phyloP scores from a whole-genome alignment of 2,329 filamentous ascomycete genomes.

The Pyrenophora graminea region DNA sequence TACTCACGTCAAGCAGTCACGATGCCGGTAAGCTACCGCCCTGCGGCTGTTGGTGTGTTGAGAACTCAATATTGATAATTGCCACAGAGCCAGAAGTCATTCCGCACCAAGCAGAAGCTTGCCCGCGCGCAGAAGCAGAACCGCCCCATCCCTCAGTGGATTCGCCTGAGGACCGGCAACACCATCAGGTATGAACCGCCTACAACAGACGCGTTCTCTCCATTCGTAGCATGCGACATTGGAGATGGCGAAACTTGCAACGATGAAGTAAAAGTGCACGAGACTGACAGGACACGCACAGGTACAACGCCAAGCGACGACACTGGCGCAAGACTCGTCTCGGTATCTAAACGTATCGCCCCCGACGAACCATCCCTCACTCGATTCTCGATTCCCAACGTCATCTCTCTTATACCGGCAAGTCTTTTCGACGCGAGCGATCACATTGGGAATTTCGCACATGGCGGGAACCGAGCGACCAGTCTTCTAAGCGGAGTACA shows the following conservation, averaged over 20 bases:
- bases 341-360: constrained; percentile 81
- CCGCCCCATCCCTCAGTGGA: constrained; percentile 99
- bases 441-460: constrained; percentile 36
- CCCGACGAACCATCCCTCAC: constrained; percentile 43
- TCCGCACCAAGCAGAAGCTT: constrained; percentile 99
- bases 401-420: constrained; percentile 26
- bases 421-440: constrained; percentile 30
- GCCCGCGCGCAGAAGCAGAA: constrained; percentile 99
- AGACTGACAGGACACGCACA: constrained; percentile 49
- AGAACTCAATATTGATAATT: constrained; percentile 16
- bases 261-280: neutral
- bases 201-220: neutral
- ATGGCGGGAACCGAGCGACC: constrained; percentile 32
- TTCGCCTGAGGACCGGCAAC: constrained; percentile 96
- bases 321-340: constrained; percentile 99
- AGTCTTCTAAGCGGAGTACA: constrained; percentile 30
- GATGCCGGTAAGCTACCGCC: constrained; percentile 44
- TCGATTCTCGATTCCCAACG: constrained; percentile 42
- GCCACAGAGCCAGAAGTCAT: constrained; percentile 95
- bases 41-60: neutral
- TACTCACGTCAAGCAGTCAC: constrained; percentile 40
- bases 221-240: constrained; percentile 3
- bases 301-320: constrained; percentile 99
- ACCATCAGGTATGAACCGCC: constrained; percentile 85
- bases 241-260: neutral